phyloP scores from a whole-genome alignment of 2,329 filamentous ascomycete species.

The Pseudogymnoascus sp. region DNA sequence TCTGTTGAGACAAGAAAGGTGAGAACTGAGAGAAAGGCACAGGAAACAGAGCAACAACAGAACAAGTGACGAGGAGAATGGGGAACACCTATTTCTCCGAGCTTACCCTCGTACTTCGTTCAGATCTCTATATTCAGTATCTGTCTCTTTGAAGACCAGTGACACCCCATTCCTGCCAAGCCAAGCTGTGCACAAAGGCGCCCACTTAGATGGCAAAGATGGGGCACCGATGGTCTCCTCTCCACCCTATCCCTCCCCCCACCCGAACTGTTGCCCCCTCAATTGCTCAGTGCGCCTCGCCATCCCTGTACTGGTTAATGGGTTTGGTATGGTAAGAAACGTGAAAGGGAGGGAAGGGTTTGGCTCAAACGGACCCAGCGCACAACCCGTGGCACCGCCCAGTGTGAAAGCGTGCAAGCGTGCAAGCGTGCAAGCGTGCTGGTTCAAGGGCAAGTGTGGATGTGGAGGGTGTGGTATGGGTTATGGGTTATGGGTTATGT shows the following conservation, averaged over 20 bases:
- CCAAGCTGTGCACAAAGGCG: not conserved
- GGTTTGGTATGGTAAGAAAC: not conserved
- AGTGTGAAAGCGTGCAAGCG: not conserved
- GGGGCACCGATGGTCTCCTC: not conserved
- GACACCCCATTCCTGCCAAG: not conserved
- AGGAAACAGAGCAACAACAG: not conserved
- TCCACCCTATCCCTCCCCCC: not conserved
- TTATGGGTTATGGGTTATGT: not conserved
- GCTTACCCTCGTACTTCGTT: not conserved
- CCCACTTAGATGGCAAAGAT: not conserved
- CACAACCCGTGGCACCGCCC: not conserved
- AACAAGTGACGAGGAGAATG: not conserved
- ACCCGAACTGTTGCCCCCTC: not conserved
- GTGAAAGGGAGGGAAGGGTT: not conserved
- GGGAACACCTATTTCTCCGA: not conserved
- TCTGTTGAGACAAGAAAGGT: not conserved
- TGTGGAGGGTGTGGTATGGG: conserved; percentile 1
- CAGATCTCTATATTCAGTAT: not conserved
- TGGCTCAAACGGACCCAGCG: not conserved
- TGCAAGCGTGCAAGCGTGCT: not conserved
- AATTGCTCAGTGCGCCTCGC: not conserved
- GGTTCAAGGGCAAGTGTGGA: not conserved
- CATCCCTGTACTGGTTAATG: not conserved
- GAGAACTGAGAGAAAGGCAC: not conserved
- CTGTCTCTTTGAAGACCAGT: not conserved